Evolutionary conservation across 1,284 basidiomycete genomes (phyloP), one percentile per base, ranked within the genome.

Genomic region (Papiliotrema fonsecae): DNA sequence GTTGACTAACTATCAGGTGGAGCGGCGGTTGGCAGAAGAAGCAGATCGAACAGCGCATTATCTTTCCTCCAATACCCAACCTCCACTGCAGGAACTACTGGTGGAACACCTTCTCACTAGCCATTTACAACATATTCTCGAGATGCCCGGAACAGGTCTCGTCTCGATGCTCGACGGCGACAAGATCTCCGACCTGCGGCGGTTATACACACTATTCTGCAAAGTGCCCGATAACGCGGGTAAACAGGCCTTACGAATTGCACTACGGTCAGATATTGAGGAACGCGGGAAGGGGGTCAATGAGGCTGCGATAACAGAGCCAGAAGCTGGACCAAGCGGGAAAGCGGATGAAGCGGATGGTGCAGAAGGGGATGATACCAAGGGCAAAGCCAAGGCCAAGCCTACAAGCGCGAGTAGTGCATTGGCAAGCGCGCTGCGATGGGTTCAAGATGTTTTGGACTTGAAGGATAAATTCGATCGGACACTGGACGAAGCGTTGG

Each of bases 371-470:
- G 43, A 51, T 45, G 60, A 61, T 36, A 52, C 52, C 4, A 82
- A 82, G 56, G 79, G 77, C 6, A 87, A 83, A 63, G 80, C 76
- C 2, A 87, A 82, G 58, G 78, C 77, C 6, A 80, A 78, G 46
- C n/a, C 44, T 11, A 24, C 45, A 4, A 58, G 60, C 2, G 54
- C 54, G 6, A 34, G 54, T 16, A 57, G 51, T 6, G 69, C 72
- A 0, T 62, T 77, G 4, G 69, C 67, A 10, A 61, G 74, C 7
- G 96, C 94, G 1, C 76, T 97, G 47, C 85, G 84, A 66, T 99
- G 96, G 96, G 94, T 98, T 0, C 85, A 96, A 71, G 85, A 89
- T 58, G 87, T 97, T 9, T 77, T 98, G 10, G 82, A 86, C 54
- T 77, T 98, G 51, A 97, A 97, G 73, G 89, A 94, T 74, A 88